Evolutionary conservation across 2,329 filamentous ascomycete genomes (phyloP), one percentile per base, ranked within the genome.

Genomic region (Sclerotinia spermophila): DNA sequence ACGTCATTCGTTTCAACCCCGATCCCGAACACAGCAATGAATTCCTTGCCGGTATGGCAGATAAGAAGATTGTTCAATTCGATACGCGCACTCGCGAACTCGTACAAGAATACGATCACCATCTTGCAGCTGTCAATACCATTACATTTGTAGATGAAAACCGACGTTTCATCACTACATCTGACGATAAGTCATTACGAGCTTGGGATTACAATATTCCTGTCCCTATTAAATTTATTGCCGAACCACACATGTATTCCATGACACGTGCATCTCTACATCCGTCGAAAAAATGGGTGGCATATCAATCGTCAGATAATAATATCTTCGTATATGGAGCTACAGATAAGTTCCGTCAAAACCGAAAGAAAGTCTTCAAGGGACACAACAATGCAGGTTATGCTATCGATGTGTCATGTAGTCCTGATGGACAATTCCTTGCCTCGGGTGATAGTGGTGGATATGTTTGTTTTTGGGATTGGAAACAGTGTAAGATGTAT

Each of bases 401-500:
- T 78, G 94, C 92, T 3, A 93, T 98, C 73, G 96, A 97, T 77
- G 86, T 99, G 66, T 90, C 91, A 67, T 91, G 96, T 79, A 93
- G 90, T 77, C 93, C 94, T 0, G 96, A 98, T 79, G 96, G 96
- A 0, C 93, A 97, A 79, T 97, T 97, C 80, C 84, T 99, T 69
- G 91, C 89, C 30, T 92, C 88, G 27, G 96, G 96, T 73, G 96
- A 99, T 81, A 92, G 89, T 67, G 93, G 88, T 24, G 96, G 96
- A 48, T 97, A 88, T 78, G 89, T 97, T 62, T 97, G 92, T 82
- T 97, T 98, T 83, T 99, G 94, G 93, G 96, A 98, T 82, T 99
- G 94, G 93, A 99, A 99, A 87, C 97, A 94, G 53, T 97, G 95
- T 81, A 98, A 97, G 83, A 95, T 99, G 94, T 97, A 93, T 82